Evolutionary conservation across 1,139 yeast genomes (phyloP).

Genomic region (Waltiozyma solani): DNA sequence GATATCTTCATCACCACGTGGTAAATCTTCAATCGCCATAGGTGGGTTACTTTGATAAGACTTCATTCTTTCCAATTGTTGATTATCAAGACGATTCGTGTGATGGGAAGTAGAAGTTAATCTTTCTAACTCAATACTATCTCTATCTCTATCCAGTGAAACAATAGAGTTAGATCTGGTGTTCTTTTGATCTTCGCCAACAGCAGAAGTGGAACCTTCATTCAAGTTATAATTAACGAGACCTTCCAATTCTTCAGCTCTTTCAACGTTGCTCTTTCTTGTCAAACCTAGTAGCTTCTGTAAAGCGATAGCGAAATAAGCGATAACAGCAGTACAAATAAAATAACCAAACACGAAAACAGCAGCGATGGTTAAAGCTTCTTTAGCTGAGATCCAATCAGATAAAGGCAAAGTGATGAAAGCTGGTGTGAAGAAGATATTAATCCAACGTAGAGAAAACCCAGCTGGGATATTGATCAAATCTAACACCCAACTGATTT

Average conservation of each 20-base stretch:
- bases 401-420: conserved; percentile 64
- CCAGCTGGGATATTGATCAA: conserved; percentile 56
- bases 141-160: background rate
- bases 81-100: background rate
- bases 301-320: conserved; percentile 32
- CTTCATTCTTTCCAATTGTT: conserved; percentile 4
- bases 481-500: conserved; percentile 33
- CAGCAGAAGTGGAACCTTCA: conserved; percentile 6
- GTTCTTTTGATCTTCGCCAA: background rate
- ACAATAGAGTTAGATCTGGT: conserved; percentile 4
- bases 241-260: conserved; percentile 20
- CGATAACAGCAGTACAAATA: conserved; percentile 38
- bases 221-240: conserved; percentile 10
- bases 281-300: conserved; percentile 24
- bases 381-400: conserved; percentile 50
- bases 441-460: conserved; percentile 68
- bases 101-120: background rate
- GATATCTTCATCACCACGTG: conserved; percentile 17
- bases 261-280: conserved; percentile 15
- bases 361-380: conserved; percentile 65
- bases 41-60: conserved; percentile 10
- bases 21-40: conserved; percentile 11
- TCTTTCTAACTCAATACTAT: background rate
- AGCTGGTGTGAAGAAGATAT: conserved; percentile 68
- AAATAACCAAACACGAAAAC: conserved; percentile 61